These are phyloP conservation scores for Suhomyces wounanorum DNA, from an alignment of 1,139 yeast species.

Conservation along the genomic window DNA sequence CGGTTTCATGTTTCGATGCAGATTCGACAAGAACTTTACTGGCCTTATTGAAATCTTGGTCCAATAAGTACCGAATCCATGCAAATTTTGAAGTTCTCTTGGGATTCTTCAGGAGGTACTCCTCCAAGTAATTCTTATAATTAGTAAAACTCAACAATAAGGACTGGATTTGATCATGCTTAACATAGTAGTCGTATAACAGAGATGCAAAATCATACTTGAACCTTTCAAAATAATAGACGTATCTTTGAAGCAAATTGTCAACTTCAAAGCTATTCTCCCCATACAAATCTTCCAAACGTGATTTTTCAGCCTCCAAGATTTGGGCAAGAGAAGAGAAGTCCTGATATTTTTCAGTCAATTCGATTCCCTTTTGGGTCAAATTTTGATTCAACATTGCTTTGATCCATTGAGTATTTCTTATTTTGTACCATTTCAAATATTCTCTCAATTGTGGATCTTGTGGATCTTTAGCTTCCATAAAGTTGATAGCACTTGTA, in stretches of 20 bases:
- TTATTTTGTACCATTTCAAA: conserved; percentile 34
- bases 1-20: conserved; percentile 31
- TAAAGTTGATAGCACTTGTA: conserved; percentile 39
- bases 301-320: conserved; percentile 54
- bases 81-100: conserved; percentile 57
- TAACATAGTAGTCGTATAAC: conserved; percentile 61
- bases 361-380: conserved; percentile 54
- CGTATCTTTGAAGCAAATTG: conserved; percentile 37
- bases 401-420: conserved; percentile 53
- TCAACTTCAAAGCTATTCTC: conserved; percentile 18
- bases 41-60: conserved; percentile 53
- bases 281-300: conserved; percentile 29
- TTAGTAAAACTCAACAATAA: conserved; percentile 61
- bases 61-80: conserved; percentile 72
- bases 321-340: conserved; percentile 66
- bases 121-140: conserved; percentile 50
- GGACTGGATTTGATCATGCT: conserved; percentile 52
- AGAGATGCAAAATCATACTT: conserved; percentile 71
- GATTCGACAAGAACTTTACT: conserved; percentile 47
- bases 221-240: conserved; percentile 58
- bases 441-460: conserved; percentile 33
- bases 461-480: conserved; percentile 27
- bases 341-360: conserved; percentile 70
- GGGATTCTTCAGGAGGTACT: conserved; percentile 52
- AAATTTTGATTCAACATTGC: conserved; percentile 51